Percentiles rank a stretch among this genome's conserved stretches.
Evolutionary conservation across 306 rosid species (phyloP).

Genomic region (Acacia melanoxylon): DNA sequence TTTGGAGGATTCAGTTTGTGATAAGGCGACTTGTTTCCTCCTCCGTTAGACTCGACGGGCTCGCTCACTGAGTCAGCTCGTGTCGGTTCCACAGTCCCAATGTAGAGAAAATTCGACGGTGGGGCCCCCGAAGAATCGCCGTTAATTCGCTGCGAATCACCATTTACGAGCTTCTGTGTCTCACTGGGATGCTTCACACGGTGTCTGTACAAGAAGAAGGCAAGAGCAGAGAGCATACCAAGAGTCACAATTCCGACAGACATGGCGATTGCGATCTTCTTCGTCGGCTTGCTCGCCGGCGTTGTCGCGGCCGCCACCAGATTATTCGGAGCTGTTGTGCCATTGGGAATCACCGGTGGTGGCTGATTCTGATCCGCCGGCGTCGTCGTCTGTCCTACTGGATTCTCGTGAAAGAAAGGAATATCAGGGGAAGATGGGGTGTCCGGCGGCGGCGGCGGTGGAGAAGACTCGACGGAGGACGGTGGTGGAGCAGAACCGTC

Average conservation of each 20-base stretch:
- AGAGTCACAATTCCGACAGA: constrained; percentile 72
- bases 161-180: constrained; percentile 51
- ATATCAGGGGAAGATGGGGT: constrained; percentile 34
- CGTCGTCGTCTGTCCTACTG: constrained; percentile 36
- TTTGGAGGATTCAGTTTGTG: constrained; percentile 53
- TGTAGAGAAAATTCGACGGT: constrained; percentile 67
- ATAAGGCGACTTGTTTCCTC: constrained; percentile 54
- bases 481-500: constrained; percentile 62
- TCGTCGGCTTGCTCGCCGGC: constrained; percentile 57
- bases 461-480: background rate
- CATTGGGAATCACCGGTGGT: constrained; percentile 33
- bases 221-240: constrained; percentile 76
- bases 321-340: constrained; percentile 41
- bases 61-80: constrained; percentile 34
- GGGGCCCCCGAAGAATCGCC: constrained; percentile 49
- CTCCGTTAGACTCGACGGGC: constrained; percentile 22
- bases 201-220: constrained; percentile 77
- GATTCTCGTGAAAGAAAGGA: constrained; percentile 75
- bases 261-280: constrained; percentile 68
- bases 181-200: constrained; percentile 51
- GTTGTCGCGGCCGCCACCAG: constrained; percentile 47
- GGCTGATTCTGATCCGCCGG: constrained; percentile 49
- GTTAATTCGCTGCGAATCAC: constrained; percentile 36
- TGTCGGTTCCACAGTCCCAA: constrained; percentile 84
- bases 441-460: constrained; percentile 45